Conservation (phyloP, 441 rosid genomes). For the Hura crepitans region DNA sequence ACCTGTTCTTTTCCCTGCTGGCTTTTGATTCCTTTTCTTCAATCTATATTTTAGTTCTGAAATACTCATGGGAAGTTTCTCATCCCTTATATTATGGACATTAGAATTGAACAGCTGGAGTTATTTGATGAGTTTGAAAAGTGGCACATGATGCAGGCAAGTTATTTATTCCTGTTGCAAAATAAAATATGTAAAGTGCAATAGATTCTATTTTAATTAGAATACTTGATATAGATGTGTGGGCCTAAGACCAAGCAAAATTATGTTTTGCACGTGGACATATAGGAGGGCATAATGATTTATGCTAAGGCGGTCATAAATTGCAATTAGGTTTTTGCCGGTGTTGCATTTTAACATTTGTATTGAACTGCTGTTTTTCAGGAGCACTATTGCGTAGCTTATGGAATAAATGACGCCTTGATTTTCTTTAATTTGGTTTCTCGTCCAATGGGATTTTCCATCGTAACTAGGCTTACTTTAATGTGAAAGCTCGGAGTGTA, state of each 20-base stretch:
- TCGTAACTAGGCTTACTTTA: background rate
- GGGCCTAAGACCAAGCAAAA: conserved; percentile 13
- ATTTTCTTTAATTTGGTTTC: conserved; percentile 3
- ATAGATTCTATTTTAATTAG: background rate
- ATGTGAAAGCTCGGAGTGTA: background rate
- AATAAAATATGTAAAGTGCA: conserved; percentile 13
- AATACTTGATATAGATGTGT: background rate
- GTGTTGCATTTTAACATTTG: conserved; percentile 9
- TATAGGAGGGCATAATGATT: no score
- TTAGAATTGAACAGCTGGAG: conserved; percentile 91
- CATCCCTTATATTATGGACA: conserved; percentile 28
- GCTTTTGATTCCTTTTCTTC: background rate
- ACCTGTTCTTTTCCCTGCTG: background rate
- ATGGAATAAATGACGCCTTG: conserved; percentile 80
- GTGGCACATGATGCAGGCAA: conserved; percentile 99
- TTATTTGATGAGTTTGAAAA: conserved; percentile 95
- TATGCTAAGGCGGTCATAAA: background rate
- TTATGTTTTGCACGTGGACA: no score
- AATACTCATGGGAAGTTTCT: conserved; percentile 21
- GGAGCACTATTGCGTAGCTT: conserved; percentile 83
- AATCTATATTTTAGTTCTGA: background rate
- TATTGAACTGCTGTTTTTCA: conserved; percentile 35
- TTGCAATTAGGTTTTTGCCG: conserved; percentile 1
- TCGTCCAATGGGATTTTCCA: conserved; percentile 2
- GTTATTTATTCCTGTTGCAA: conserved; percentile 28